Conservation (phyloP, 2,329 filamentous ascomycete species). For the Ophiobolus disseminans region DNA sequence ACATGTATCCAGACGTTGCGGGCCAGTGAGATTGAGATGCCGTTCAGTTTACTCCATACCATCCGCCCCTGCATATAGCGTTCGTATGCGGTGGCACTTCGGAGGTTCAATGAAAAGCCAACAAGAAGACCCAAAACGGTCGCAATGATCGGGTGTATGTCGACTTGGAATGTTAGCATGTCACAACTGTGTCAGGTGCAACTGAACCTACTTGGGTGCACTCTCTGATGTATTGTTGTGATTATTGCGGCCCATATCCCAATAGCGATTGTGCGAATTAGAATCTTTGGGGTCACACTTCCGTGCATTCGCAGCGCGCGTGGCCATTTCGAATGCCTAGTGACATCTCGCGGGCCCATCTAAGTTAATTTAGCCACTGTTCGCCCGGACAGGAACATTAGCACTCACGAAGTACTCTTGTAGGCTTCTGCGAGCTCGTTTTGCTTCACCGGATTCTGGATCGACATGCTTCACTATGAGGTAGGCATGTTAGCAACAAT, state of each 20-base stretch:
- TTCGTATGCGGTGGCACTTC: conserved; percentile 76
- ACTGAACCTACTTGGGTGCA: conserved; percentile 43
- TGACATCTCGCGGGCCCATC: conserved; percentile 67
- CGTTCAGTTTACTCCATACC: conserved; percentile 63
- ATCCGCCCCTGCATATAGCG: conserved; percentile 64
- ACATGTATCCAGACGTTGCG: conserved; percentile 84
- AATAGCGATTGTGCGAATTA: conserved; percentile 68
- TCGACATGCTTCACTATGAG: too few relatives aligned
- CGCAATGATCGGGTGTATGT: conserved; percentile 68
- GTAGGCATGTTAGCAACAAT: too few relatives aligned
- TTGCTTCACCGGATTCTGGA: not conserved
- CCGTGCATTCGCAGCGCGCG: conserved; percentile 75
- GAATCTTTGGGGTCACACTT: conserved; percentile 73
- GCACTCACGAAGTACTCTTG: conserved; percentile 4
- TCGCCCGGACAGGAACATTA: conserved; percentile 45
- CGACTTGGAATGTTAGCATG: conserved; percentile 40
- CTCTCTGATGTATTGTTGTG: conserved; percentile 53
- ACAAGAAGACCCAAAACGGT: conserved; percentile 80
- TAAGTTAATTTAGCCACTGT: conserved; percentile 9
- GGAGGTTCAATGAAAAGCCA: conserved; percentile 73
- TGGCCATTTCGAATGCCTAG: conserved; percentile 75
- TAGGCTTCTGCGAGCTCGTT: not conserved
- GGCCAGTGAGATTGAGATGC: conserved; percentile 60
- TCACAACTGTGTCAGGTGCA: conserved; percentile 39
- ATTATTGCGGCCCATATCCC: conserved; percentile 69